Conservation (phyloP, 2,329 filamentous ascomycete species). For the Trichoderma lentiforme region DNA sequence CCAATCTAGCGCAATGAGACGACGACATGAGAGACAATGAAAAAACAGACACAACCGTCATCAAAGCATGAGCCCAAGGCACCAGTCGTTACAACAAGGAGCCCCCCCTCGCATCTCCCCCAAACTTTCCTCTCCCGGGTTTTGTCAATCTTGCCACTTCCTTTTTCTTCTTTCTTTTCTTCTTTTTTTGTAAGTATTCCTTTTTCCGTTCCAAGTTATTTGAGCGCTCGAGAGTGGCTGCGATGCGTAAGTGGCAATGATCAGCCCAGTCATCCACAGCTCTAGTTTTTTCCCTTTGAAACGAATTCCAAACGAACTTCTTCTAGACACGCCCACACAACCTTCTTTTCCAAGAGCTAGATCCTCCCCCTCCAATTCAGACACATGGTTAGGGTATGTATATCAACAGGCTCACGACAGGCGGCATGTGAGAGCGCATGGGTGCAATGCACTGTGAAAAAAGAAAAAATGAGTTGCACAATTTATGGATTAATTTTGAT, state of each 20-base stretch:
- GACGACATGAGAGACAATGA: conserved; percentile 23
- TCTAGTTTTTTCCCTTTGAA: neutral
- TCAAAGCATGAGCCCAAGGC: conserved; percentile 14
- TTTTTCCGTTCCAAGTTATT: neutral
- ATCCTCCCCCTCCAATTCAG: neutral
- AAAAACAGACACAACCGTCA: conserved; percentile 21
- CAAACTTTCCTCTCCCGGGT: neutral
- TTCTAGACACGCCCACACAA: conserved; percentile 11
- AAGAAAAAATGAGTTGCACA: conserved; percentile 27
- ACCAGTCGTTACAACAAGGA: conserved; percentile 29
- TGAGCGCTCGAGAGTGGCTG: conserved; percentile 3
- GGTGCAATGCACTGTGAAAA: conserved; percentile 22
- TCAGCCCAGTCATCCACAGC: conserved; percentile 2
- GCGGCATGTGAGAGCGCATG: conserved; percentile 23
- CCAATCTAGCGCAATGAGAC: conserved; percentile 29
- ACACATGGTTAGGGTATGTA: conserved; percentile 6
- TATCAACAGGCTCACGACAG: conserved; percentile 30
- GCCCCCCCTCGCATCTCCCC: conserved; percentile 21
- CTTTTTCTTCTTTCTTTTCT: neutral
- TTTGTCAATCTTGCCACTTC: conserved; percentile 16
- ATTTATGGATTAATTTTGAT: conserved; percentile 50
- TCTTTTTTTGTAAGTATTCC: neutral
- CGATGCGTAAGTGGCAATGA: neutral
- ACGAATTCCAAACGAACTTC: conserved; percentile 27
- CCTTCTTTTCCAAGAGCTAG: conserved; percentile 7